phyloP scores from a whole-genome alignment of 306 rosid genomes.

The Arachis stenosperma region DNA sequence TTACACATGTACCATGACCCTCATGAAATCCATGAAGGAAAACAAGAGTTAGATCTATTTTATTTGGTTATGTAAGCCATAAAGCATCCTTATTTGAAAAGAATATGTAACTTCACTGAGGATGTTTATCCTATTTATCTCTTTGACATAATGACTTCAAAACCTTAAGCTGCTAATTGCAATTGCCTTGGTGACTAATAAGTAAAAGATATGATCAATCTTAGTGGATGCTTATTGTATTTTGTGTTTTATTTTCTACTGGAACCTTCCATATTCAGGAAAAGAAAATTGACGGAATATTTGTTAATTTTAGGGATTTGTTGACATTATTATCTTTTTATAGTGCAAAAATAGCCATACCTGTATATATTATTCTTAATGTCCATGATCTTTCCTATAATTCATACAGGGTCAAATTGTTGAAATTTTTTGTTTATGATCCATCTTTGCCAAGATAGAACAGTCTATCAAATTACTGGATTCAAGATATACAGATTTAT shows the following conservation, averaged over 20 bases:
- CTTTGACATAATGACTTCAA: background rate
- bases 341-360: background rate
- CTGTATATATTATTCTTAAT: constrained; percentile 7
- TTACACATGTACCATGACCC: background rate
- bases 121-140: background rate
- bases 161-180: background rate
- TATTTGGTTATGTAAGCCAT: background rate
- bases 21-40: background rate
- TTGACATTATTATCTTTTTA: constrained; percentile 5
- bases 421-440: constrained; percentile 61
- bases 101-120: background rate
- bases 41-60: background rate
- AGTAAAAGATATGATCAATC: background rate
- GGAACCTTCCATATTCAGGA: constrained; percentile 2
- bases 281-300: background rate
- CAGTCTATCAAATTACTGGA: constrained; percentile 60
- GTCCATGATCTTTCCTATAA: background rate
- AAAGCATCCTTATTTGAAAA: constrained; percentile 13
- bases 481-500: constrained; percentile 47
- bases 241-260: constrained; percentile 6
- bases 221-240: background rate
- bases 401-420: constrained; percentile 55
- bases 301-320: background rate
- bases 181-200: background rate
- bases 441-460: constrained; percentile 53